phyloP scores from a whole-genome alignment of 495 filamentous ascomycete genomes.

The Margaritispora aquatica region DNA sequence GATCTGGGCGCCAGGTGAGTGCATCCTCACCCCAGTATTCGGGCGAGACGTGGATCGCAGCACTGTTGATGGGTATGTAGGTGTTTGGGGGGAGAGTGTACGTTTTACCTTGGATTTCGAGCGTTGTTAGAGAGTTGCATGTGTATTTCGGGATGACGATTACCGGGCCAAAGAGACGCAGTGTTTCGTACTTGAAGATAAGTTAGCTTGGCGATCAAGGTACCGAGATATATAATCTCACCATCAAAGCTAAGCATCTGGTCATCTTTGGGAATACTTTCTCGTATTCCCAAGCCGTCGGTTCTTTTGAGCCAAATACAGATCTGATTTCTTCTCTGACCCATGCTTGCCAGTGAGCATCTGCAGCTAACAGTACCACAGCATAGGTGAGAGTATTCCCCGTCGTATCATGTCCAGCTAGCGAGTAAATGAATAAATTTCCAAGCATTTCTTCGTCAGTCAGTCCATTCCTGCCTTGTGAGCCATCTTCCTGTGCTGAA shows the following conservation, averaged over 20 bases:
- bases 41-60: slow-evolving; percentile 22
- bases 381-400: slow-evolving; percentile 45
- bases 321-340: slow-evolving; percentile 36
- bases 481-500: slow-evolving; percentile 10
- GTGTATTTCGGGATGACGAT: slow-evolving; percentile 36
- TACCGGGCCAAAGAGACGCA: slow-evolving; percentile 44
- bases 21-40: slow-evolving; percentile 28
- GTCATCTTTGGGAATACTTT: slow-evolving; percentile 35
- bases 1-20: slow-evolving; percentile 29
- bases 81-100: slow-evolving; percentile 28
- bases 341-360: slow-evolving; percentile 44
- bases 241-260: slow-evolving; percentile 41
- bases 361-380: slow-evolving; percentile 38
- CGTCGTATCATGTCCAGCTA: slow-evolving; percentile 51
- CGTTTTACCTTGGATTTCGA: slow-evolving; percentile 20
- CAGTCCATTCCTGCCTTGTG: slow-evolving; percentile 1
- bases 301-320: slow-evolving; percentile 7
- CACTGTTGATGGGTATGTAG: slow-evolving; percentile 25
- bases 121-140: slow-evolving; percentile 14
- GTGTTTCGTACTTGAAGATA: slow-evolving; percentile 35
- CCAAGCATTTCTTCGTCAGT: slow-evolving; percentile 36
- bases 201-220: neutral
- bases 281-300: slow-evolving; percentile 25
- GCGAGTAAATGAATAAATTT: slow-evolving; percentile 48
- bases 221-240: slow-evolving; percentile 15